A percentile compares a stretch with the other conserved stretches of the same genome.
phyloP scores from a whole-genome alignment of 768 basidiomycete species.

The Chiua virens region DNA sequence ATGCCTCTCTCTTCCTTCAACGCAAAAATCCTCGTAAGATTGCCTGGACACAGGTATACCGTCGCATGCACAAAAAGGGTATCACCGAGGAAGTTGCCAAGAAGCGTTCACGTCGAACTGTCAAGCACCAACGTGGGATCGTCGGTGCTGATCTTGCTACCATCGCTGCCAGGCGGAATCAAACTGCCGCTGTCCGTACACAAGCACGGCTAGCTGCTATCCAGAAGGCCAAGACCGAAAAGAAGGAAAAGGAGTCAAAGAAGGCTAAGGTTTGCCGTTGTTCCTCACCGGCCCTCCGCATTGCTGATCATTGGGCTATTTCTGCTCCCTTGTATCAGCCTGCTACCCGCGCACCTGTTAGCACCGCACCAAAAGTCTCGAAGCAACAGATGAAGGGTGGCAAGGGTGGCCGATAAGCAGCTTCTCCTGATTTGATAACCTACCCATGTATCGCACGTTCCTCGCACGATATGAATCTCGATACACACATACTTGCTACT shows the following conservation, averaged over 20 bases:
- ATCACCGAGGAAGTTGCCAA: conserved; percentile 98
- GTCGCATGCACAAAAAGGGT: conserved; percentile 99
- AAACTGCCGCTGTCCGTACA: conserved; percentile 80
- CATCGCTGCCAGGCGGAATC: conserved; percentile 91
- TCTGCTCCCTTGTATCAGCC: conserved; percentile 41
- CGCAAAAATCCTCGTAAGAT: conserved; percentile 99
- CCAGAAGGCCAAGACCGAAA: conserved; percentile 92
- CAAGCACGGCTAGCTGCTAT: conserved; percentile 85
- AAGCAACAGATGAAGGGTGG: conserved; percentile 97
- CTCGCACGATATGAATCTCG: conserved; percentile 15
- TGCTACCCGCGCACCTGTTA: conserved; percentile 45
- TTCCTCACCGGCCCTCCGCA: background rate
- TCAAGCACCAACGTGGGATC: conserved; percentile 98
- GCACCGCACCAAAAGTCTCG: conserved; percentile 79
- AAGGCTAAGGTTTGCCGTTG: conserved; percentile 65
- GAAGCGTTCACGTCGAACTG: conserved; percentile 95
- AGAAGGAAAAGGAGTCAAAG: conserved; percentile 94
- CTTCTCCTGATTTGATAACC: conserved; percentile 2
- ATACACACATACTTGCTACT: conserved; percentile 13
- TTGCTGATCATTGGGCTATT: conserved; percentile 4
- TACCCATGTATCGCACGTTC: conserved; percentile 27
- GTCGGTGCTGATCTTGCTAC: conserved; percentile 92
- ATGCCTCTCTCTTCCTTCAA: conserved; percentile 94
- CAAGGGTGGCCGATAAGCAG: conserved; percentile 66
- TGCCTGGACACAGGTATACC: conserved; percentile 93